Evolutionary conservation across 208 protist genomes (phyloP).

Genomic region (Leishmania amazonensis): DNA sequence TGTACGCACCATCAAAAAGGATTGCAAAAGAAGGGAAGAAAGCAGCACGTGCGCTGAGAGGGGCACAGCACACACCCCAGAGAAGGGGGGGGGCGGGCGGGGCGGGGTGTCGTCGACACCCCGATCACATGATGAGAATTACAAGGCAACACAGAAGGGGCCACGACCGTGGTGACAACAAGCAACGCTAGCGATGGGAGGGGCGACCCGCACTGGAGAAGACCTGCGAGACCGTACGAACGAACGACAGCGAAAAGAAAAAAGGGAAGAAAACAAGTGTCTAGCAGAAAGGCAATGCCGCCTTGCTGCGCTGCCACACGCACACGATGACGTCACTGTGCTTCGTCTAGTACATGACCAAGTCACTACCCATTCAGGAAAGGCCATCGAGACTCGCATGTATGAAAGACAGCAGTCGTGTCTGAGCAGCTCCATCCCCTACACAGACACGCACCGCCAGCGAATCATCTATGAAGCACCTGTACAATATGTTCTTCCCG

Average conservation of each 20-base stretch:
- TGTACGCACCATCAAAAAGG: too few species aligned
- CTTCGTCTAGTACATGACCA: too few species aligned
- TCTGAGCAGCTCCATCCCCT: not conserved
- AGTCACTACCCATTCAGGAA: too few species aligned
- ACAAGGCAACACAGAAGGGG: too few species aligned
- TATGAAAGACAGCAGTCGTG: not conserved
- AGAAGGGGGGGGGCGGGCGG: too few species aligned
- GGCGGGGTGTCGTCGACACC: too few species aligned
- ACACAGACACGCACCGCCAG: constrained; percentile 7
- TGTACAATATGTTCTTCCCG: not conserved
- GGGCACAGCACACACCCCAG: not conserved
- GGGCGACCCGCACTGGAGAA: not conserved
- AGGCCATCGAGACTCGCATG: not conserved
- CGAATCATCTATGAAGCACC: not conserved
- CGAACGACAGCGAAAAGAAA: not conserved
- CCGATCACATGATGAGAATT: not conserved
- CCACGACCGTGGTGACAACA: not conserved
- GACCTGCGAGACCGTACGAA: not conserved
- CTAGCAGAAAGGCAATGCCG: not conserved
- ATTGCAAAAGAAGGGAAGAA: not conserved
- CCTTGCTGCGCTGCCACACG: not conserved
- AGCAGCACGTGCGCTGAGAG: not conserved
- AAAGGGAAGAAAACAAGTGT: not conserved
- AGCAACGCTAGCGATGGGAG: not conserved
- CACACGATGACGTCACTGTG: not conserved